A percentile compares a stretch with the other conserved stretches of the same genome.
Evolutionary conservation across 2,329 filamentous ascomycete species (phyloP).

Genomic region (Xylaria sp.): DNA sequence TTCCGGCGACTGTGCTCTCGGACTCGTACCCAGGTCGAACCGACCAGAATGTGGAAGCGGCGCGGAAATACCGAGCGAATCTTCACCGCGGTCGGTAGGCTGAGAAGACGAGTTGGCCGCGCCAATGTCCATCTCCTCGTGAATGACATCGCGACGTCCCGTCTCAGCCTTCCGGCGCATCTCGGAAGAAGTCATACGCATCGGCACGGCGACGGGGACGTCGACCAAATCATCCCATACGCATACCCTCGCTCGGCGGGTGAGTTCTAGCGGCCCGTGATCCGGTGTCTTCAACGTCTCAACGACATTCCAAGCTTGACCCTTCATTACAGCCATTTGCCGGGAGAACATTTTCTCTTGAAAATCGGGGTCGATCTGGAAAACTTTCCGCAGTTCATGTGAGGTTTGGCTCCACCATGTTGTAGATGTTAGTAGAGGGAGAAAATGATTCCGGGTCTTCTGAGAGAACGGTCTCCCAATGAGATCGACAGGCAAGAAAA

Average conservation of each 20-base stretch:
- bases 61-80: conserved; percentile 72
- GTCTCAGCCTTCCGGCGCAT: conserved; percentile 69
- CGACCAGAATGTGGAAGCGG: conserved; percentile 76
- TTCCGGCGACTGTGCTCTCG: conserved; percentile 49
- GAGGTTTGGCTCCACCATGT: conserved; percentile 98
- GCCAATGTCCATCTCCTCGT: conserved; percentile 94
- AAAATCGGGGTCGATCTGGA: conserved; percentile 92
- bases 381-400: conserved; percentile 81
- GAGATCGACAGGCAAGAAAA: conserved; percentile 93
- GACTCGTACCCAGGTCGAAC: conserved; percentile 67
- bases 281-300: conserved; percentile 93
- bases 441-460: conserved; percentile 89
- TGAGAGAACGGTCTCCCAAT: conserved; percentile 97
- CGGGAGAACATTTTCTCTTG: conserved; percentile 99
- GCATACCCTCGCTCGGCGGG: conserved; percentile 85
- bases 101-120: conserved; percentile 63
- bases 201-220: conserved; percentile 89
- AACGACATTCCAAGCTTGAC: conserved; percentile 98
- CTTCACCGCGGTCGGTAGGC: conserved; percentile 53
- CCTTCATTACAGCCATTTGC: conserved; percentile 98
- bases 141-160: conserved; percentile 54
- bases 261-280: conserved; percentile 92
- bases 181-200: conserved; percentile 85
- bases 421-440: conserved; percentile 93
- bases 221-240: conserved; percentile 99